Evolutionary conservation across 257 asterid species (phyloP).

Genomic region (Parsonsia alboflavescens): DNA sequence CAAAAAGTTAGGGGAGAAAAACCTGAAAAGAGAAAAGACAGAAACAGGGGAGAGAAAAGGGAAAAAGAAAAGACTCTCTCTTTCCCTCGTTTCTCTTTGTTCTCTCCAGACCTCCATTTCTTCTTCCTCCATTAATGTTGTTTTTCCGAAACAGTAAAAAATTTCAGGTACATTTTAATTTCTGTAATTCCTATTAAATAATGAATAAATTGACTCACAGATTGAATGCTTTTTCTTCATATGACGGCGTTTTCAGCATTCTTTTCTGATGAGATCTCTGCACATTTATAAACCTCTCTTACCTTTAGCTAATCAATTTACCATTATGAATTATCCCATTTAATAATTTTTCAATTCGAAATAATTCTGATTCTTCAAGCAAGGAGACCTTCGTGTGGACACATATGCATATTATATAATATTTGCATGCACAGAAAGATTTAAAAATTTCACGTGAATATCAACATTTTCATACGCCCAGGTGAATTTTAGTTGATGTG

Average conservation of each 20-base stretch:
- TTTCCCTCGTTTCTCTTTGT: slow-evolving; percentile 11
- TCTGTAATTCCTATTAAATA: not conserved
- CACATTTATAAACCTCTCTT: not conserved
- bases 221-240: not conserved
- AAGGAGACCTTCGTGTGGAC: slow-evolving; percentile 10
- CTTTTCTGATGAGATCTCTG: slow-evolving; percentile 48
- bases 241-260: not conserved
- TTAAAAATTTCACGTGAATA: slow-evolving; percentile 12
- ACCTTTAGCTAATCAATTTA: slow-evolving; percentile 10
- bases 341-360: slow-evolving; percentile 18
- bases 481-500: slow-evolving; percentile 11
- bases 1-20: not conserved
- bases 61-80: slow-evolving; percentile 4
- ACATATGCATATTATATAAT: not conserved
- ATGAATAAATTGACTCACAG: not conserved
- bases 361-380: slow-evolving; percentile 11
- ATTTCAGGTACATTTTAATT: slow-evolving; percentile 30
- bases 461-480: not conserved
- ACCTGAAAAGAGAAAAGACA: slow-evolving; percentile 1
- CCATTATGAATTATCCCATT: slow-evolving; percentile 6
- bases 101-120: slow-evolving; percentile 20
- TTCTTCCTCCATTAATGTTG: slow-evolving; percentile 36
- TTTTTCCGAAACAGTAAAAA: slow-evolving; percentile 21
- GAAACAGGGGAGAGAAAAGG: not conserved
- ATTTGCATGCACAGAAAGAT: slow-evolving; percentile 9